These are phyloP conservation scores for Aureoboletus auriporus DNA, from an alignment of 768 basidiomycete species.

Conservation along the genomic window DNA sequence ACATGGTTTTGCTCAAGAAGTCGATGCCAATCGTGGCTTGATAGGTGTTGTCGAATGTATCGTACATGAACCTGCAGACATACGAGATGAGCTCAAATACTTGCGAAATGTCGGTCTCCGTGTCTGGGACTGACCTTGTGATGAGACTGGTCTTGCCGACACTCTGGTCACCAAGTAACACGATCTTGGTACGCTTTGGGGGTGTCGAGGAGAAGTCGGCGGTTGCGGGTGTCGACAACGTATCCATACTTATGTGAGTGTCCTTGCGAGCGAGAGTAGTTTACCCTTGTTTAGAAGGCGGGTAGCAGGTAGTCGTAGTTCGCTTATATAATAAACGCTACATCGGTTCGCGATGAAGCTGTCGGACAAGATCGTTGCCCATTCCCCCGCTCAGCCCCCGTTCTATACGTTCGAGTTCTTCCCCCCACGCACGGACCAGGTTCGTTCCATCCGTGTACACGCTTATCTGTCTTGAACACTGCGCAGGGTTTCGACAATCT, in stretches of 20 bases:
- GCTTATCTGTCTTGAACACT: neutral
- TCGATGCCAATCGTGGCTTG: constrained; percentile 98
- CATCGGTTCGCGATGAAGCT: constrained; percentile 56
- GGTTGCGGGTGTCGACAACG: constrained; percentile 61
- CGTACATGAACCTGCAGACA: constrained; percentile 85
- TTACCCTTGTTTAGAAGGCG: constrained; percentile 26
- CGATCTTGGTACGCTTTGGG: constrained; percentile 94
- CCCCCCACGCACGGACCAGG: constrained; percentile 91
- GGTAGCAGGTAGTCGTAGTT: neutral
- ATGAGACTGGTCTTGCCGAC: constrained; percentile 99
- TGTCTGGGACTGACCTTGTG: constrained; percentile 61
- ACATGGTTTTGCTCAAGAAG: constrained; percentile 98
- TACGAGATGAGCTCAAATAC: constrained; percentile 3
- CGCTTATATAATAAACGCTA: constrained; percentile 4
- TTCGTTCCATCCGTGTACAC: constrained; percentile 24
- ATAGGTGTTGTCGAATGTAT: constrained; percentile 99
- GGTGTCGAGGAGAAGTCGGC: constrained; percentile 86
- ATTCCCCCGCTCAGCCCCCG: constrained; percentile 52
- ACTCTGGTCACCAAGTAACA: constrained; percentile 93
- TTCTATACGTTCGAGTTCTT: constrained; percentile 98
- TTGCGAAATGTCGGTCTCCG: neutral
- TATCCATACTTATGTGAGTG: constrained; percentile 37
- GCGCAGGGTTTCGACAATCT: constrained; percentile 87
- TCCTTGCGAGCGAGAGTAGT: constrained; percentile 4
- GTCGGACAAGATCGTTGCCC: constrained; percentile 56